Base-by-base conservation (phyloP, 768 basidiomycete species). In the Boletus patriciae region DNA sequence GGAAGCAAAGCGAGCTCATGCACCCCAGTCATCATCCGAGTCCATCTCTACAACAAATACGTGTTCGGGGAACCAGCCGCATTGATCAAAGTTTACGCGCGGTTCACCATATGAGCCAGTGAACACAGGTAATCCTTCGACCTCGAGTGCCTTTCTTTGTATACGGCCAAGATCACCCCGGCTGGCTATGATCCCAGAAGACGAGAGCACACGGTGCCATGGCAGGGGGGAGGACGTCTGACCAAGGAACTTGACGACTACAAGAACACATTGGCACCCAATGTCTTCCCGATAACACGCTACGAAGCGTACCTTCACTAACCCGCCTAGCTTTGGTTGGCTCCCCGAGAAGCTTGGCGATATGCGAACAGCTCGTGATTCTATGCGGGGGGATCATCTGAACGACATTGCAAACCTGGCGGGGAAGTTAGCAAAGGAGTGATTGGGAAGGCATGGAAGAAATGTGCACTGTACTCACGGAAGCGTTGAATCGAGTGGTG, bases 331-430 rank as follows among this genome's bases (percentile, higher is more conserved):
- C 83, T 70, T 92, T 81, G 15, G 76, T 78, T 0, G 89, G 89
- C 82, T 86, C 86, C 19, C 89, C 89, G 44, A 88, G 78, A 6
- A 92, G 76, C 64, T 85, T 89, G 4, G 90, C 90, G 52, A 92
- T 82, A 66, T 92, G 88, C 10, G 84, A 87, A 88, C 66, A 92
- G 46, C 81, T 87, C 0, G 88, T 90, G 9, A 90, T 86, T 58
- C 78, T 80, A 46, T 77, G 76, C n/a, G 69, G 69, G 4, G 90
- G 90, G 50, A 92, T 87, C 49, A 77, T 77, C 33, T 87, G 80
- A 34, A 90, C 81, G 33, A 82, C 76, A 37, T 84, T 76, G 58
- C 89, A 91, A 27, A 91, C 88, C 85, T 90, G 66, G 18, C 12
- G 9, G 25, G 10, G 19, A 43, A 15, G 27, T 50, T 5, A 40